Conservation (phyloP, 306 rosid species). For the Ceratonia siliqua region DNA sequence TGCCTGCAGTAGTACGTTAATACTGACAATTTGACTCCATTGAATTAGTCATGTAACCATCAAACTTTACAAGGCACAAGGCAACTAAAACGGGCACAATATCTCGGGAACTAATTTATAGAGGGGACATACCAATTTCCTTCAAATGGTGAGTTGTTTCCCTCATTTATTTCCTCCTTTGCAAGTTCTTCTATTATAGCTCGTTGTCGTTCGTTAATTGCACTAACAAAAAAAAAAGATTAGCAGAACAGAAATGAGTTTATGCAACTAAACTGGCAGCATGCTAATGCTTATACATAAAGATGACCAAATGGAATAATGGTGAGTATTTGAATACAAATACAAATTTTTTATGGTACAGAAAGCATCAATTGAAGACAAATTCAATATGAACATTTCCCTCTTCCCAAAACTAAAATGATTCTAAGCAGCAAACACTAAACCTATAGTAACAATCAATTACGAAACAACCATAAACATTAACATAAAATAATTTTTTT, state of each 20-base stretch:
- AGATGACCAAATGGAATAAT: slow-evolving; percentile 17
- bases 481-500: no score
- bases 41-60: slow-evolving; percentile 29
- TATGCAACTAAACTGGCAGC: slow-evolving; percentile 27
- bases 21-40: slow-evolving; percentile 12
- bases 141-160: slow-evolving; percentile 43
- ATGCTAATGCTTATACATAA: background rate
- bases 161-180: slow-evolving; percentile 74
- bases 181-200: slow-evolving; percentile 88
- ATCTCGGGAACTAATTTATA: slow-evolving; percentile 12
- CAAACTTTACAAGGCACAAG: slow-evolving; percentile 11
- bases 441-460: background rate
- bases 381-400: slow-evolving; percentile 1
- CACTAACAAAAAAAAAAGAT: slow-evolving; percentile 45
- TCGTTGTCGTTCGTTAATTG: slow-evolving; percentile 74
- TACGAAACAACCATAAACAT: slow-evolving; percentile 10
- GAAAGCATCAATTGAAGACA: slow-evolving; percentile 2
- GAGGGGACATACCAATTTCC: slow-evolving; percentile 66
- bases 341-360: slow-evolving; percentile 18
- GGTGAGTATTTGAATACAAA: slow-evolving; percentile 15
- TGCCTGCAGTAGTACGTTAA: slow-evolving; percentile 7
- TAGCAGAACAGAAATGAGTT: slow-evolving; percentile 35
- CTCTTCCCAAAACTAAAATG: slow-evolving; percentile 1
- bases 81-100: slow-evolving; percentile 11
- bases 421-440: slow-evolving; percentile 17